A percentile compares a stretch with the other conserved stretches of the same genome.
These are phyloP conservation scores for Cyberlindnera petersonii DNA, from an alignment of 805 yeast species.

Conservation along the genomic window DNA sequence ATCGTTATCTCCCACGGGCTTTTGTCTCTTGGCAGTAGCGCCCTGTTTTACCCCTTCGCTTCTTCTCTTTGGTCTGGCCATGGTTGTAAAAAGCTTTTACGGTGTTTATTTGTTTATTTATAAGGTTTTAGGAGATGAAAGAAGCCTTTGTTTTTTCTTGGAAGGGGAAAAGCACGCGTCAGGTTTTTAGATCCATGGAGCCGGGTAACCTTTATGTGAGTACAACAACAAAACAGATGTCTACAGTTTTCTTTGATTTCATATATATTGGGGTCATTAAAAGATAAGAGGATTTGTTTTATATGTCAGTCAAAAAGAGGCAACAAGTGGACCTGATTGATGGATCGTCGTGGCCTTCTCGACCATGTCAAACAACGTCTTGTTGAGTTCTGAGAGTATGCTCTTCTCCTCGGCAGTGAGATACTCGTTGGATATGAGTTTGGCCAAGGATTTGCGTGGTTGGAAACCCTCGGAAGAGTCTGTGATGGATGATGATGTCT, in stretches of 20 bases:
- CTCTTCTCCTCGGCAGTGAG: conserved; percentile 16
- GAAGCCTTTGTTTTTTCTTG: not conserved
- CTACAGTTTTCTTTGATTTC: too few species aligned
- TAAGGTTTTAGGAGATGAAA: not conserved
- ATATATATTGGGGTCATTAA: not conserved
- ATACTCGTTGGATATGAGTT: conserved; percentile 13
- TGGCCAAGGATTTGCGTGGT: conserved; percentile 8
- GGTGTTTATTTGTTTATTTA: not conserved
- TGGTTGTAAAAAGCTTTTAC: conserved; percentile 1
- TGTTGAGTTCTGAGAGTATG: conserved; percentile 14
- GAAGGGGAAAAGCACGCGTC: too few species aligned
- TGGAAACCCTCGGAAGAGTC: conserved; percentile 1
- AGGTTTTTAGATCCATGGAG: too few species aligned
- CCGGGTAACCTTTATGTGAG: too few species aligned
- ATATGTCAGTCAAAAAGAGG: conserved; percentile 12
- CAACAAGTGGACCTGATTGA: conserved; percentile 22
- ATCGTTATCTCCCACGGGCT: conserved; percentile 14
- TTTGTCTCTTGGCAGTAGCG: conserved; percentile 17
- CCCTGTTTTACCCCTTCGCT: conserved; percentile 16
- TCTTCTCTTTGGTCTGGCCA: conserved; percentile 19
- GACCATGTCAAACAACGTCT: conserved; percentile 13
- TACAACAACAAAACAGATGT: too few species aligned
- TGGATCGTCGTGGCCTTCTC: conserved; percentile 12
- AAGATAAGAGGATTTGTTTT: too few species aligned
- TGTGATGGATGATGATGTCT: not conserved